Evolutionary conservation across 495 filamentous ascomycete species (phyloP).

Genomic region (Penicillium herquei): DNA sequence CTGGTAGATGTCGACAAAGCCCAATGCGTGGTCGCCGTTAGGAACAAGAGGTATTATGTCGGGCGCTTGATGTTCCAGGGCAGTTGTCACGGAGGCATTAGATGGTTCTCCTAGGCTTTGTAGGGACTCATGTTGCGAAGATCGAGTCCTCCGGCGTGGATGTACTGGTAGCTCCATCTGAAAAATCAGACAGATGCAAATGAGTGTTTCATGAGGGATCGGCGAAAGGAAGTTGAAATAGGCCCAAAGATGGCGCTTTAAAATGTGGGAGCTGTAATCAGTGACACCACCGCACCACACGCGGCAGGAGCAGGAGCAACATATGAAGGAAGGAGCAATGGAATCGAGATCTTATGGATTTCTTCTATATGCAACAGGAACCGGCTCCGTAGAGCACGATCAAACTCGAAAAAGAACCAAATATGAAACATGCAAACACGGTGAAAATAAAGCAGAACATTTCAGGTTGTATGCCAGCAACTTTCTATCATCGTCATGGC

Average conservation of each 20-base stretch:
- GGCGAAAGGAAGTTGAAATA: not conserved
- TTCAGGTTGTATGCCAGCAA: conserved; percentile 18
- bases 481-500: conserved; percentile 20
- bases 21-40: conserved; percentile 4
- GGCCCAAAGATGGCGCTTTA: not conserved
- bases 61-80: not conserved
- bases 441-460: conserved; percentile 14
- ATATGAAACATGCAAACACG: conserved; percentile 20
- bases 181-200: not conserved
- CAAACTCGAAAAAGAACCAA: conserved; percentile 10
- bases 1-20: conserved; percentile 48
- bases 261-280: not conserved
- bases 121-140: conserved; percentile 3
- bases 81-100: conserved; percentile 1
- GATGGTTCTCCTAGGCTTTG: not conserved
- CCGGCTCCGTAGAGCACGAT: conserved; percentile 19
- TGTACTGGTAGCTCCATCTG: conserved; percentile 7
- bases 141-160: conserved; percentile 7
- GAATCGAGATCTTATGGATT: conserved; percentile 17
- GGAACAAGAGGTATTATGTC: not conserved
- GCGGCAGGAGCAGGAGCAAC: not conserved
- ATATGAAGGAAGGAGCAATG: conserved; percentile 8
- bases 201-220: not conserved
- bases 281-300: too few relatives aligned
- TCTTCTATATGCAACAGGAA: conserved; percentile 31